Percentiles rank a stretch among this genome's conserved stretches.
Evolutionary conservation across 441 rosid genomes (phyloP).

Genomic region (Corymbia calophylla): DNA sequence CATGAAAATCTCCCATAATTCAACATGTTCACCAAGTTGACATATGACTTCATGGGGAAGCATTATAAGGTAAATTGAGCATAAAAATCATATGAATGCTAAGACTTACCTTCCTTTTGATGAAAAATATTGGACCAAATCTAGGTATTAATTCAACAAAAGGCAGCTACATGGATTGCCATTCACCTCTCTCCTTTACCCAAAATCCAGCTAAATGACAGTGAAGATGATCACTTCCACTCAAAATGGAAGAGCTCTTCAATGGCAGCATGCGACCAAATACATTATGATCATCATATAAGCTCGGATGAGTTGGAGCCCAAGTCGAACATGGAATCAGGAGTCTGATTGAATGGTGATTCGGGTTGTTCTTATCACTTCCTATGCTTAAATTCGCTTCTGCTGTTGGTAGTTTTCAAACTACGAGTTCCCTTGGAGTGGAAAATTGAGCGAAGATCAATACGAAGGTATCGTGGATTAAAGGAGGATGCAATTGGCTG

Average conservation of each 20-base stretch:
- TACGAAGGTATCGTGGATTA: conserved; percentile 7
- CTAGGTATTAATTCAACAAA: conserved; percentile 68
- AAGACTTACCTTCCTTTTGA: neutral
- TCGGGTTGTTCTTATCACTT: conserved; percentile 17
- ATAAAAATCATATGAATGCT: neutral
- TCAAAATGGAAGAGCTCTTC: conserved; percentile 29
- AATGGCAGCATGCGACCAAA: conserved; percentile 65
- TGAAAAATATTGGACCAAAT: conserved; percentile 48
- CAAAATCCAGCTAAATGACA: conserved; percentile 47
- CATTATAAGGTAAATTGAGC: neutral
- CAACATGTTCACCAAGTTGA: neutral
- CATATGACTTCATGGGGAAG: neutral
- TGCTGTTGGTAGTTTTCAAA: neutral
- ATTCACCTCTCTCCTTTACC: conserved; percentile 21
- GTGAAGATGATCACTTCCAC: conserved; percentile 41
- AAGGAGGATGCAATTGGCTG: neutral
- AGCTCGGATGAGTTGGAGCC: conserved; percentile 16
- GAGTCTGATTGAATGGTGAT: neutral
- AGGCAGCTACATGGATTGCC: conserved; percentile 18
- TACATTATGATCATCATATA: conserved; percentile 47
- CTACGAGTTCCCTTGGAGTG: conserved; percentile 29
- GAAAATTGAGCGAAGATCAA: conserved; percentile 34
- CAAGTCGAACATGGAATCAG: conserved; percentile 29
- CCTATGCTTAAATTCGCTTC: neutral
- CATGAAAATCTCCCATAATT: neutral